Evolutionary conservation across 352 stramenopile genomes (phyloP).

Genomic region (Globisporangium apiculatum): DNA sequence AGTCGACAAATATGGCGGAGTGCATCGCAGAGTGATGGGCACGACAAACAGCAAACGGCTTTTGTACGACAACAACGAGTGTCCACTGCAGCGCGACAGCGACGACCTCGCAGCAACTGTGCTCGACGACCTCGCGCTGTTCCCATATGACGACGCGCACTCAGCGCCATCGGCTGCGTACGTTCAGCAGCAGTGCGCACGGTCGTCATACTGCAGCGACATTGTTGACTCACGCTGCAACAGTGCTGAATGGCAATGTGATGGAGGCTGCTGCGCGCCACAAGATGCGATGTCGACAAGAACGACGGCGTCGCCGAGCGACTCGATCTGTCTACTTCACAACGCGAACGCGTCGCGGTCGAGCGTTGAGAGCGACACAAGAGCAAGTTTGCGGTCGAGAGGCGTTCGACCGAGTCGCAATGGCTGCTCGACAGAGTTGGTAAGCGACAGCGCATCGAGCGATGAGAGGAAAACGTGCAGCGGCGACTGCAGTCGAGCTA

Average conservation of each 20-base stretch:
- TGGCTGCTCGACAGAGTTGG: too few relatives aligned
- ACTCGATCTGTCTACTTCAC: constrained; percentile 4
- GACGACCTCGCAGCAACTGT: constrained; percentile 25
- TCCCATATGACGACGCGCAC: constrained; percentile 2
- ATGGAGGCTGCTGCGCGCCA: too few relatives aligned
- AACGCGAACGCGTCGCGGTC: neutral
- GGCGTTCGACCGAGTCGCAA: too few relatives aligned
- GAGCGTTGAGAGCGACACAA: neutral
- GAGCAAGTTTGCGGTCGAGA: neutral
- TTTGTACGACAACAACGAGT: too few relatives aligned
- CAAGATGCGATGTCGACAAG: neutral
- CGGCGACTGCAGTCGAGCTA: too few relatives aligned
- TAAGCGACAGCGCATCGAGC: constrained; percentile 13
- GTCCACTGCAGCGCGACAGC: too few relatives aligned
- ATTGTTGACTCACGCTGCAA: neutral
- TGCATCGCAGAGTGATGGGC: too few relatives aligned
- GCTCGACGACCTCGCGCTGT: constrained; percentile 28
- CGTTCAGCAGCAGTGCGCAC: constrained; percentile 1
- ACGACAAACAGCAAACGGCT: too few relatives aligned
- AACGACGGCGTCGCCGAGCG: constrained; percentile 1
- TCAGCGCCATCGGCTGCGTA: constrained; percentile 4
- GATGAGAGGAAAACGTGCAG: too few relatives aligned
- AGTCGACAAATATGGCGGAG: too few relatives aligned
- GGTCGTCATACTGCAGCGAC: neutral
- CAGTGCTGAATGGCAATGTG: neutral